Conservation (phyloP, 805 yeast species). For the Ascoidea rubescens region DNA sequence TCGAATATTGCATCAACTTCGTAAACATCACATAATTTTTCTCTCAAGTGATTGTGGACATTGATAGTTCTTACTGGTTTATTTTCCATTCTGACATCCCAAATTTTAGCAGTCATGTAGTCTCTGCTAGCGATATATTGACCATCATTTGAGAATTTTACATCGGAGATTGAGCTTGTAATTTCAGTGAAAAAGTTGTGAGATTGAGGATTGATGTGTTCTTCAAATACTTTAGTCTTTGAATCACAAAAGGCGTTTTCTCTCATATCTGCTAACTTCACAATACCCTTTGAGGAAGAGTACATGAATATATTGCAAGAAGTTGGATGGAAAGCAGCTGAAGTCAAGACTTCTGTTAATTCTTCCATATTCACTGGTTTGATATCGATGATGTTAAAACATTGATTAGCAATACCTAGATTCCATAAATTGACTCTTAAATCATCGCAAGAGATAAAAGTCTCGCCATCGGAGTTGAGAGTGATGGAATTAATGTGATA, state of each 20-base stretch:
- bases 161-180: conserved; percentile 87
- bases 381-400: conserved; percentile 93
- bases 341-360: conserved; percentile 91
- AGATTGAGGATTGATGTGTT: conserved; percentile 79
- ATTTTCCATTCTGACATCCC: conserved; percentile 97
- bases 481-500: conserved; percentile 95
- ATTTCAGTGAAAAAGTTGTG: conserved; percentile 97
- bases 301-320: conserved; percentile 92
- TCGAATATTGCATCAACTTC: conserved; percentile 98
- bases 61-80: conserved; percentile 90
- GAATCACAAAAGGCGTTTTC: conserved; percentile 86
- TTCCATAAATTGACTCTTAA: conserved; percentile 94
- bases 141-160: conserved; percentile 84
- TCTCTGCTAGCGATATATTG: conserved; percentile 93
- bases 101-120: conserved; percentile 91
- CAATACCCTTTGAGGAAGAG: conserved; percentile 89
- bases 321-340: conserved; percentile 90
- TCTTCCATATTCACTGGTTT: conserved; percentile 99
- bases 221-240: conserved; percentile 81
- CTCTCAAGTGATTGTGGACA: conserved; percentile 90
- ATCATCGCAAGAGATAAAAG: conserved; percentile 87
- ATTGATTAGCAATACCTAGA: conserved; percentile 83
- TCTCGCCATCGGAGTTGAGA: conserved; percentile 90
- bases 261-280: conserved; percentile 93
- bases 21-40: conserved; percentile 89